Evolutionary conservation across 225 moss, liverwort and hornwort genomes (phyloP), one percentile per base, ranked within the genome.

Genomic region (Pseudisothecium myosuroides): DNA sequence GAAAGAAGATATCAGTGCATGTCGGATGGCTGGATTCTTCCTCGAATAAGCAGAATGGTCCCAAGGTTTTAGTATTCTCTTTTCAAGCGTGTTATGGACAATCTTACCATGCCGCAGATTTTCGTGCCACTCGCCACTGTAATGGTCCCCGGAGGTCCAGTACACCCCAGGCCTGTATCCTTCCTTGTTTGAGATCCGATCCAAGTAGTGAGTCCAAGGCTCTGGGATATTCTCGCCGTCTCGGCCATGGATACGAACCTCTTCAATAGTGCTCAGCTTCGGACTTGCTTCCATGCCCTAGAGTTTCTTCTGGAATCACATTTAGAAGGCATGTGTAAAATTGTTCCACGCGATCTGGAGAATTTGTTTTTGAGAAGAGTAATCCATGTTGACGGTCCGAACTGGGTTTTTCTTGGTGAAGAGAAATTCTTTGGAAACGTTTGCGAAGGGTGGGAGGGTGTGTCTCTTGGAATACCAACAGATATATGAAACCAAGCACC

Each of bases 41-140:
- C 32, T 86, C 23, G 41, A 77, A 43, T 17, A 55, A 17, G 87
- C 66, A 54, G 23, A 17, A 17, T 41, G 58, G 39, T 84, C 63
- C 21, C 66, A 78, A 79, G 64, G 66, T 54, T 52, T 34, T 77
- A 66, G 65, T 31, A 41, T 41, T 41, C 72, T 72, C 43, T 16
- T 72, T 41, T 56, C 73, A 6, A 59, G 85, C 58, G 31, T 60
- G 73, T 34, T 45, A 3, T 47, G 74, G 37, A 81, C 32, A 43
- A 76, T 72, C 82, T 88, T 82, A 96, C 97, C 97, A 83, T 96
- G 95, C 88, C 98, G 95, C 87, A 94, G 85, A 88, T 99, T 95
- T 17, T 96, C 89, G 83, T 95, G 94, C 96, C 98, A 99, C 89
- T 97, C 98, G 83, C 98, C 98, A 76, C 90, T 93, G 91, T 99